Percentiles rank a stretch among this genome's conserved stretches.
These are phyloP conservation scores for Sporopachydermia lactativora DNA, from an alignment of 805 yeast genomes.

Conservation along the genomic window DNA sequence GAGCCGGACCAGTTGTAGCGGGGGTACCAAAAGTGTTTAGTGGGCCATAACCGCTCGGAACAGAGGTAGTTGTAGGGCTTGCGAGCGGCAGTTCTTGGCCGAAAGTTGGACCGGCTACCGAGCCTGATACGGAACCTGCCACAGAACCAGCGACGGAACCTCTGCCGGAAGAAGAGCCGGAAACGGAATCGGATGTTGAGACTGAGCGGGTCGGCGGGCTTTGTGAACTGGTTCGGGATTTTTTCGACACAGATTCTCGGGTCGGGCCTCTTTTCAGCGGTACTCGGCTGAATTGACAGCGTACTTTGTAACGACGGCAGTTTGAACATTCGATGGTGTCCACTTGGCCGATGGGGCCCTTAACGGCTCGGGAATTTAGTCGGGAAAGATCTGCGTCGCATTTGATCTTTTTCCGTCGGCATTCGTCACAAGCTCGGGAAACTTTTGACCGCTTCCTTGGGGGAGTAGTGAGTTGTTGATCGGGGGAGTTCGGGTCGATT, in stretches of 20 bases:
- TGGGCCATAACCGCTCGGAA: too few species aligned
- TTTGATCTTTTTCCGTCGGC: constrained; percentile 1
- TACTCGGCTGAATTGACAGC: background rate
- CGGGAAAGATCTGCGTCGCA: background rate
- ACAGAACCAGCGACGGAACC: background rate
- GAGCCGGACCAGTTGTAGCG: too few species aligned
- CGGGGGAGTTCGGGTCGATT: too few species aligned
- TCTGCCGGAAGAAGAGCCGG: background rate
- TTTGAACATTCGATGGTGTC: background rate
- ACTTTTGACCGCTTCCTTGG: constrained; percentile 38
- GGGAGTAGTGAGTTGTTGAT: too few species aligned
- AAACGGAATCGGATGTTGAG: too few species aligned
- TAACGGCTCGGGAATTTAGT: background rate
- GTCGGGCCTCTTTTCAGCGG: background rate
- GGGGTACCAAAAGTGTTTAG: too few species aligned
- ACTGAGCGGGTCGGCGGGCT: too few species aligned
- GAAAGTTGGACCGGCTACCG: too few species aligned
- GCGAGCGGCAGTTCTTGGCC: too few species aligned
- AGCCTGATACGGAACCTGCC: background rate
- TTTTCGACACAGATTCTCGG: too few species aligned
- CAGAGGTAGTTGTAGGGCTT: too few species aligned
- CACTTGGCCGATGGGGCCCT: background rate
- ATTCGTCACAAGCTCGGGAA: constrained; percentile 41
- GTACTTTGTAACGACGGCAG: background rate
- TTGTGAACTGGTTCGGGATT: too few species aligned